Conservation (phyloP, 23 red algal genomes). For the Agarophyton chilense region DNA sequence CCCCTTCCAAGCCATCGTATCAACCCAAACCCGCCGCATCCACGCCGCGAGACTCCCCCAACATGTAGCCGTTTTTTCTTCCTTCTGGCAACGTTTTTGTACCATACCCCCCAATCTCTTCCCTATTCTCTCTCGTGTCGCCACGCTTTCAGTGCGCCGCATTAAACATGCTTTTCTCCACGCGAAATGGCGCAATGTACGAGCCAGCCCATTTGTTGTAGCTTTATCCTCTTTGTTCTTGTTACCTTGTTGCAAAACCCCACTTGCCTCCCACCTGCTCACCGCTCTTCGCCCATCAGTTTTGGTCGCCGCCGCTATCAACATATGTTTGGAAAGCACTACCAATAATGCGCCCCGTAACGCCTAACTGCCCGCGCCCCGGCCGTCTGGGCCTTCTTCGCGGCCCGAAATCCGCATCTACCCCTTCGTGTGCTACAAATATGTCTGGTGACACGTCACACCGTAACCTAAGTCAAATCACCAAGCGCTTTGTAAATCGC, state of each 20-base stretch:
- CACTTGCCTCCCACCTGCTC: not conserved
- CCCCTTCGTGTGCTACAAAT: not conserved
- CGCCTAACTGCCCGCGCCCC: not conserved
- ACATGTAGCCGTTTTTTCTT: not conserved
- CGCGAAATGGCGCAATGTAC: too few species aligned
- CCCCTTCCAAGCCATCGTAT: not conserved
- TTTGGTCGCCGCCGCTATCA: not conserved
- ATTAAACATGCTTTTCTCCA: not conserved
- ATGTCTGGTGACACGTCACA: not conserved
- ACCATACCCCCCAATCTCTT: not conserved
- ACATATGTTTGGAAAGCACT: not conserved
- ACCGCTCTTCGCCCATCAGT: not conserved
- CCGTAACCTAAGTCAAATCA: not conserved
- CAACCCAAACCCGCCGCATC: not conserved
- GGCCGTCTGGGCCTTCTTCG: not conserved
- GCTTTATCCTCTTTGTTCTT: not conserved
- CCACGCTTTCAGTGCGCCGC: not conserved
- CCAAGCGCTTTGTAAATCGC: not conserved
- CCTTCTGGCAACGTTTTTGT: not conserved
- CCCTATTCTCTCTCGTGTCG: not conserved
- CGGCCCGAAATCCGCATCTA: not conserved
- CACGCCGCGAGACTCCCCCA: not conserved
- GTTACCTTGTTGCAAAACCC: not conserved
- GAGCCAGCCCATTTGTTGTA: too few species aligned
- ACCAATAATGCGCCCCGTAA: not conserved